Evolutionary conservation across 106 monocot species (phyloP), one percentile per base, ranked within the genome.

Genomic region (Dendrobium catenatum): DNA sequence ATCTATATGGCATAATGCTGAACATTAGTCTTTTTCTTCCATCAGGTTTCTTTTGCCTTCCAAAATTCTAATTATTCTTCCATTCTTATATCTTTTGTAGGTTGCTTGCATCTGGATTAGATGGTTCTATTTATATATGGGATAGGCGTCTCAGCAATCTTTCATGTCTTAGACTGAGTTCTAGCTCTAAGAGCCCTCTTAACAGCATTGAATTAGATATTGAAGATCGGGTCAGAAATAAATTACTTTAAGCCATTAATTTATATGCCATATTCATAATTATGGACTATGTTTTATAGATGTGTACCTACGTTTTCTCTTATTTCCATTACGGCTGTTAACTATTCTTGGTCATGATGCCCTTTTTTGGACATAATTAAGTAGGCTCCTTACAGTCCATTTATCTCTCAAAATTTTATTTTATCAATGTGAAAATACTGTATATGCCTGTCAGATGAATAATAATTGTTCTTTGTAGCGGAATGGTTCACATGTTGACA

Each of bases 81-180:
- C 19, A 47, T 58, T 56, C 22, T 75, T n/a, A 79, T 83, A 0
- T 51, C 68, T 10, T 78, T 51, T 75, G 11, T 82, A 97, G 94
- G 89, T 82, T 97, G 77, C 80, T 97, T 83, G 94, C 92, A 77
- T 92, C 92, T 86, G 92, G 89, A 78, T 74, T 92, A 16, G 90
- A 90, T 85, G 94, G 97, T 68, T 80, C 64, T 80, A 51, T 97
- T 72, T 87, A 88, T 81, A 80, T 92, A 58, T 97, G 97, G 97
- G 97, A 97, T 79, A 85, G 92, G 55, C 86, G 97, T 16, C 37
- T 55, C 31, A 87, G 92, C 79, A 82, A 80, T 49, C 55, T 76
- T 87, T 88, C 92, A 64, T 92, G 78, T 80, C 64, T 91, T 44
- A 89, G 91, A 79, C 87, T 94, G 68, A 80, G 24, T 55, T 74